A percentile compares a stretch with the other conserved stretches of the same genome.
phyloP scores from a whole-genome alignment of 1,284 basidiomycete species.

The Coniophora puteana region DNA sequence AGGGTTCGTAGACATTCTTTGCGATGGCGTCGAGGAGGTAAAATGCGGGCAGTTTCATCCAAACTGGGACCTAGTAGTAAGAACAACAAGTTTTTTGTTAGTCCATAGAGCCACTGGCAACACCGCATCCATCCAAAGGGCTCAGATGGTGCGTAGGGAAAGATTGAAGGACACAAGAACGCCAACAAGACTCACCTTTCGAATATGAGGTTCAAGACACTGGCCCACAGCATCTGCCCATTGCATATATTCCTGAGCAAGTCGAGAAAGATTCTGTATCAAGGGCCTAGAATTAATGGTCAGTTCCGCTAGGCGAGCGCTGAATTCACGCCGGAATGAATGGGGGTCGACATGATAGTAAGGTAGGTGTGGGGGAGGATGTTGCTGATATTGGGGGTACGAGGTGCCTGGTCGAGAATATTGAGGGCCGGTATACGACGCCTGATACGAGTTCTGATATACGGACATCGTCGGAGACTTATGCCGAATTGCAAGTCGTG shows the following conservation, averaged over 20 bases:
- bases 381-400: constrained; percentile 46
- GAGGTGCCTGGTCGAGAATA: constrained; percentile 38
- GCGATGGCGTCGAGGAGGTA: constrained; percentile 97
- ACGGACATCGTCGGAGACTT: constrained; percentile 43
- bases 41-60: constrained; percentile 90
- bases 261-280: constrained; percentile 93
- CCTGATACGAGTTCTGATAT: constrained; percentile 40
- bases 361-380: constrained; percentile 40
- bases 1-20: constrained; percentile 91
- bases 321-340: constrained; percentile 80
- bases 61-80: constrained; percentile 73
- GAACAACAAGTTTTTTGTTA: constrained; percentile 31
- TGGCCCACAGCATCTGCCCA: constrained; percentile 83
- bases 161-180: constrained; percentile 13
- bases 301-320: constrained; percentile 75
- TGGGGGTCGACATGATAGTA: constrained; percentile 64
- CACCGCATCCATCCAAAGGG: constrained; percentile 24
- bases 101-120: constrained; percentile 25
- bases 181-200: constrained; percentile 66
- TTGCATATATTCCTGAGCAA: constrained; percentile 85
- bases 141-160: constrained; percentile 21
- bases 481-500: no score
- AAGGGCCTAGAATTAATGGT: constrained; percentile 96
- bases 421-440: constrained; percentile 32
- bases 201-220: constrained; percentile 86